Evolutionary conservation across 106 monocot genomes (phyloP).

Genomic region (Dioscorea dumetorum): DNA sequence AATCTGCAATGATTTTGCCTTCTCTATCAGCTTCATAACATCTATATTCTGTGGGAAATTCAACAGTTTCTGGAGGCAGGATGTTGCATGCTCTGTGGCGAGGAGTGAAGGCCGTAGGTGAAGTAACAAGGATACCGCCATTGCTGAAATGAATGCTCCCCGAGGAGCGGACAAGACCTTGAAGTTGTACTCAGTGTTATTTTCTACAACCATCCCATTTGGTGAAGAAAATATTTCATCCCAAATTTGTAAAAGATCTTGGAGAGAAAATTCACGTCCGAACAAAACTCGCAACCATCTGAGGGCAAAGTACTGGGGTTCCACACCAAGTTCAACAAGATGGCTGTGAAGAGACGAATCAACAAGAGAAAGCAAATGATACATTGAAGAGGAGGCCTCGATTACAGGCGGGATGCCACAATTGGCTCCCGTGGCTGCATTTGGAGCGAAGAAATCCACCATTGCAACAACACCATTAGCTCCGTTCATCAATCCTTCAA

Average conservation of each 20-base stretch:
- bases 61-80: slow-evolving; percentile 64
- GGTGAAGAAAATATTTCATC: slow-evolving; percentile 68
- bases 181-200: slow-evolving; percentile 32
- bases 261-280: slow-evolving; percentile 66
- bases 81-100: slow-evolving; percentile 64
- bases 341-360: slow-evolving; percentile 69
- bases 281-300: slow-evolving; percentile 83
- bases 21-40: slow-evolving; percentile 58
- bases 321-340: slow-evolving; percentile 63
- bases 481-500: slow-evolving; percentile 69
- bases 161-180: slow-evolving; percentile 42
- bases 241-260: slow-evolving; percentile 65
- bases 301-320: slow-evolving; percentile 82
- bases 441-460: slow-evolving; percentile 57
- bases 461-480: slow-evolving; percentile 56
- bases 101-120: slow-evolving; percentile 57
- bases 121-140: slow-evolving; percentile 75
- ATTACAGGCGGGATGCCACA: slow-evolving; percentile 54
- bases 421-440: slow-evolving; percentile 27
- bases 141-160: slow-evolving; percentile 50
- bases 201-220: slow-evolving; percentile 19
- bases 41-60: slow-evolving; percentile 63
- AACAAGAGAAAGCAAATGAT: slow-evolving; percentile 54
- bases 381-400: slow-evolving; percentile 65
- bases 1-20: slow-evolving; percentile 52